Base-by-base conservation (phyloP, 306 rosid species). In the Dalbergia oliveri region DNA sequence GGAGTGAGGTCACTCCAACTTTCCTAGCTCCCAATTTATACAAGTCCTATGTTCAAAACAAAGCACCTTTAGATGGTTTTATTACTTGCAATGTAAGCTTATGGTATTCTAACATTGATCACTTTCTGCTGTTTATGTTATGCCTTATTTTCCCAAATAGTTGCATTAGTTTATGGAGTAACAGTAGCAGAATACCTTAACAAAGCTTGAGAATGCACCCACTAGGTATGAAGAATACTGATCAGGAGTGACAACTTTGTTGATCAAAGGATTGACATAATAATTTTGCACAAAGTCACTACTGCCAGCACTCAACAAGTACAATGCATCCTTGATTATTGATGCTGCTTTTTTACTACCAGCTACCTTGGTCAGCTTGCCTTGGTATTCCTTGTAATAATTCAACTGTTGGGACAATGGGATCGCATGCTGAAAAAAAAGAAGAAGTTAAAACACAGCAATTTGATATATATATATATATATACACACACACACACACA, bases 211-310 rank as follows among this genome's bases (percentile, higher is more conserved):
- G 88, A 94, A 90, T 54, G 84, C 41, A 50, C 79, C 85, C 31
- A 91, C 73, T 63, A 94, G 95, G 79, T 58, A 19, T 7, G 84
- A 43, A 14, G 84, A 75, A 31, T 94, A 94, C 84, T 90, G 88
- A 53, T 91, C 95, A 37, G 91, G 84, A 57, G 95, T 88, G 85
- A 80, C 87, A 86, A 15, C 72, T 67, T 68, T 86, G 86, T 88
- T 88, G 63, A 91, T 2, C 23, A 66, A 74, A 64, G 98, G 95
- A 83, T 91, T 94, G 82, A 89, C 84, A 72, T 94, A 94, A 72
- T 94, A 94, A 77, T 94, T 91, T 86, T 91, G 98, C 49, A 91
- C 77, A 79, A 86, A 91, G 85, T 94, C 98, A 71, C 93, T 88
- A 37, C 84, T 91, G 3, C 98, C 97, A 72, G 91, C 94, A 74